Evolutionary conservation across 164 flowering plant genomes (phyloP), one percentile per base, ranked within the genome.

Genomic region (Nymphaea colorata): DNA sequence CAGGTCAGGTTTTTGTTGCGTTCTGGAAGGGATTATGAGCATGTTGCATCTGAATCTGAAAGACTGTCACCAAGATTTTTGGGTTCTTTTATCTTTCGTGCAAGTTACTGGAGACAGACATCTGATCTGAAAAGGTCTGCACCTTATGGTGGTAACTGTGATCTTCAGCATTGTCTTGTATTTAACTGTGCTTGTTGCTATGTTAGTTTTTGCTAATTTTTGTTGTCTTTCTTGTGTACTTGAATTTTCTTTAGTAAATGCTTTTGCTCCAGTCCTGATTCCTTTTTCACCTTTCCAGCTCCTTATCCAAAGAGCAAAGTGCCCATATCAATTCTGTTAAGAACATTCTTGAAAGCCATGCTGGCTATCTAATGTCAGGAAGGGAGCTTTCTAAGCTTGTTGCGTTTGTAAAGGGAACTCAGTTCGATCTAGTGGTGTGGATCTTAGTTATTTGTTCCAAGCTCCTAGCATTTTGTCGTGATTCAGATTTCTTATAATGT

Each of bases 401-500:
- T 67, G 96, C 97, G 36, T 92, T 92, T 81, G 97, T 95, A 15
- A 95, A 95, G 80, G 99, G 97, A 79, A 95, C 99, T 67, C 99
- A 95, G 74, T 95, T 92, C 82, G 99, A 94, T 84, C 75, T 94
- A 65, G 96, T 86, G 96, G 99, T 94, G 70, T 76, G 85, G 64
- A 51, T 64, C 66, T 61, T 67, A 57, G 41, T 16, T 47, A 45
- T 41, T 36, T 5, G 14, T 25, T 61, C 41, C 63, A 61, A 5
- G 63, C n/a, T 61, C 5, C 6, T 61, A 5, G 6, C 15, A 61
- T 61, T 25, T 61, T 16, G 15, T 61, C 8, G n/a, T 25, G 17
- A 61, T 61, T 61, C 11, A 45, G 0, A 45, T 45, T 45, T 45
- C 53, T 45, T 45, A 45, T 45, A 16, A 15, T 61, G 15, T 61